phyloP scores from a whole-genome alignment of 805 yeast genomes.

The Candida glaebosa region DNA sequence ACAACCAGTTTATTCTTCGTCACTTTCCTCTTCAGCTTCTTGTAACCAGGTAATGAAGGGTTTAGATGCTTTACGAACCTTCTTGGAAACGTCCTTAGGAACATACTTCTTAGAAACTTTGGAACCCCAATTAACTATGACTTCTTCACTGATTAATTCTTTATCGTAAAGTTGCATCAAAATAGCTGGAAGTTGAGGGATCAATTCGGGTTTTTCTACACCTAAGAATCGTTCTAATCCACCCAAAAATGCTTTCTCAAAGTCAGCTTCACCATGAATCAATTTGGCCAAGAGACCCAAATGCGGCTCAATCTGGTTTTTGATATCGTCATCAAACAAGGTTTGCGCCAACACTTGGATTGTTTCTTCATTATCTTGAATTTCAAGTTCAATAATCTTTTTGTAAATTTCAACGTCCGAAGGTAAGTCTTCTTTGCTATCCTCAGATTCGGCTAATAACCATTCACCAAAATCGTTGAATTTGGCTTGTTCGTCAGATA shows the following conservation, averaged over 20 bases:
- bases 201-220: conserved; percentile 64
- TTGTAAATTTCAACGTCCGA: conserved; percentile 89
- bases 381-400: conserved; percentile 76
- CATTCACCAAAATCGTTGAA: conserved; percentile 87
- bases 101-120: conserved; percentile 91
- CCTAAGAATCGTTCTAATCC: conserved; percentile 95
- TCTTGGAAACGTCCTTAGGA: conserved; percentile 86
- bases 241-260: conserved; percentile 88
- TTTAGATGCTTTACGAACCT: conserved; percentile 93
- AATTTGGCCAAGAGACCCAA: conserved; percentile 79
- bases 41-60: conserved; percentile 94
- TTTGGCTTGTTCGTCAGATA: conserved; percentile 45
- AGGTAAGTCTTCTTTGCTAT: conserved; percentile 60
- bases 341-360: conserved; percentile 91
- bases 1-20: conserved; percentile 45
- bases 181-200: conserved; percentile 75
- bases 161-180: conserved; percentile 76
- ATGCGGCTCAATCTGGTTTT: conserved; percentile 70
- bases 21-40: conserved; percentile 82
- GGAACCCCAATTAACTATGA: conserved; percentile 78
- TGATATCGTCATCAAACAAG: conserved; percentile 74
- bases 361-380: conserved; percentile 68
- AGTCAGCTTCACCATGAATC: conserved; percentile 55
- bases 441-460: conserved; percentile 55
- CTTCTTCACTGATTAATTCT: conserved; percentile 84